These are phyloP conservation scores for Neofusicoccum sp. DNA, from an alignment of 2,329 filamentous ascomycete species.

Conservation along the genomic window DNA sequence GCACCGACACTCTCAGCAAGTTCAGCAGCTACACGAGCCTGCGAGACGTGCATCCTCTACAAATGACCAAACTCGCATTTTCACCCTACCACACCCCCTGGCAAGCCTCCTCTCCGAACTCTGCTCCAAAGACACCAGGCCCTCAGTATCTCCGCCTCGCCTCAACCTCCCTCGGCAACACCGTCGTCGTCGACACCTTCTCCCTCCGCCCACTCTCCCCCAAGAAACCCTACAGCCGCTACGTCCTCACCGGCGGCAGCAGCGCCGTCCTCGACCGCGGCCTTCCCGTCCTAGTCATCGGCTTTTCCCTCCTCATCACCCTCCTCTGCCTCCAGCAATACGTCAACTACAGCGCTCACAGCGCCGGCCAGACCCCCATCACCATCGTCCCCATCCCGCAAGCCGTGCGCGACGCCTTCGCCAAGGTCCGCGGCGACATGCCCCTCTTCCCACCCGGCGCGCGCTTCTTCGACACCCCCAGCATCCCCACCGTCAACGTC, in stretches of 20 bases:
- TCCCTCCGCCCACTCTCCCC: conserved; percentile 57
- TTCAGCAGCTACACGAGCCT: conserved; percentile 53
- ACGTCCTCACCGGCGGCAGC: conserved; percentile 56
- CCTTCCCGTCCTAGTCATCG: conserved; percentile 56
- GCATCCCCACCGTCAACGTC: background rate
- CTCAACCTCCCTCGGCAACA: conserved; percentile 77
- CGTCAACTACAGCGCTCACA: conserved; percentile 56
- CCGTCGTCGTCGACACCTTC: conserved; percentile 75
- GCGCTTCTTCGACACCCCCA: background rate
- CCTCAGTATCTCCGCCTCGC: conserved; percentile 72
- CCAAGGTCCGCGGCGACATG: conserved; percentile 8
- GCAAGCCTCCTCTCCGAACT: conserved; percentile 22
- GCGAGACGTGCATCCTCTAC: conserved; percentile 55
- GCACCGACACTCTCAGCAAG: conserved; percentile 44
- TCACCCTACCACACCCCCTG: conserved; percentile 45
- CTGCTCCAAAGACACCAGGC: conserved; percentile 27
- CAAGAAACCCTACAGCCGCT: conserved; percentile 56
- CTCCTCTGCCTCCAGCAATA: conserved; percentile 61
- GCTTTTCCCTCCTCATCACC: conserved; percentile 63
- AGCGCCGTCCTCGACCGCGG: conserved; percentile 46
- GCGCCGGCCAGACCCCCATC: conserved; percentile 46
- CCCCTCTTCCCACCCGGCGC: conserved; percentile 26
- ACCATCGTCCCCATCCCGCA: conserved; percentile 52
- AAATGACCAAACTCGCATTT: conserved; percentile 56
- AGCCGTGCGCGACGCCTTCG: conserved; percentile 42